Evolutionary conservation across 176 grass and related monocot genomes (phyloP), one percentile per base, ranked within the genome.

Genomic region (Cenchrus americanus): DNA sequence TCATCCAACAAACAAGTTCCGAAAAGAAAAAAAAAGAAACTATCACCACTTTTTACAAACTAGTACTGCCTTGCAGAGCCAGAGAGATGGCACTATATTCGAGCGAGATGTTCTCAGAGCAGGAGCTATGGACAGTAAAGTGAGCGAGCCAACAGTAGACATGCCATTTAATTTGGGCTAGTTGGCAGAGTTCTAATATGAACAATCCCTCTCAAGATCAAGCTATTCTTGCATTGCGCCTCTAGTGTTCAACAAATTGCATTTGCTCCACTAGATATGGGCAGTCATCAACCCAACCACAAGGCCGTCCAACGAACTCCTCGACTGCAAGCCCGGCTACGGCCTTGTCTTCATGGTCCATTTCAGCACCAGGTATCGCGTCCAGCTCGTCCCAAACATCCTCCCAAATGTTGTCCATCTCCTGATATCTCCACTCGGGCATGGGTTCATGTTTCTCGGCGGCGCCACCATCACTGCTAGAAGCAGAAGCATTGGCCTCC

Each of bases 241-340:
- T 55, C 66, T 84, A 84, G 18, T 88, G 50, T 57, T 88, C 86
- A 67, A 88, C 75, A 26, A 88, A 88, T 48, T 83, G 81, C 81
- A 84, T 73, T 12, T 75, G 47, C 40, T 88, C 71, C 72, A 60
- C 65, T 6, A 62, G 61, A 55, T 78, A 82, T 15, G 73, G 66
- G 71, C 48, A 87, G 58, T 91, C 82, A 67, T 85, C 89, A 82
- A 49, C 21, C 89, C 82, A 88, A 62, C 71, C 80, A 34, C 89
- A 90, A 59, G 89, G 68, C 63, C 66, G 66, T 46, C 64, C 50
- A 5, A 41, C 62, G 18, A 88, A 50, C 19, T 85, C 82, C 57
- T 87, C 77, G 3, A 73, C 4, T 2, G 75, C 72, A 24, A 88
- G 64, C 19, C 23, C 14, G 1, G 70, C 64, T 17, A 41, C 71